Evolutionary conservation across 192 early-diverging fungal genomes (phyloP).

Genomic region (Ambispora gerdemannii): DNA sequence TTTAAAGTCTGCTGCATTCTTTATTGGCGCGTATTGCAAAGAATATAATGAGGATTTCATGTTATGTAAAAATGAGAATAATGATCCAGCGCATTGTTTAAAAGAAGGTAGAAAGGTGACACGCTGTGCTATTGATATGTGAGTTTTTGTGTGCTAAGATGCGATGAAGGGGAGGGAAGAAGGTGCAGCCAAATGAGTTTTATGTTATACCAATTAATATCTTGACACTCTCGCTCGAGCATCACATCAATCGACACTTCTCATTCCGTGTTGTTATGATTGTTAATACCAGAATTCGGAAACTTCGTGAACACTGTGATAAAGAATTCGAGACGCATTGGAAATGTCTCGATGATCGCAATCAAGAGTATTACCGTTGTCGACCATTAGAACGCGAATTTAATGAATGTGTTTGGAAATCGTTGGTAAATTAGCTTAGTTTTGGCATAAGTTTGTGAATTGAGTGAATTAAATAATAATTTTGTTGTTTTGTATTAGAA

Average conservation of each 20-base stretch:
- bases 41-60: slow-evolving; percentile 95
- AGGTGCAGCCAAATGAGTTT: no score
- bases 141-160: slow-evolving; percentile 34
- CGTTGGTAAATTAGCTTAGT: slow-evolving; percentile 58
- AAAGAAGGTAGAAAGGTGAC: slow-evolving; percentile 95
- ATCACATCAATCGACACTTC: background rate
- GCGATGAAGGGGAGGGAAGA: no score
- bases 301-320: slow-evolving; percentile 87
- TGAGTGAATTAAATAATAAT: background rate
- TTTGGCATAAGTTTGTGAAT: background rate
- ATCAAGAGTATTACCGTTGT: slow-evolving; percentile 83
- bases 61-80: slow-evolving; percentile 90
- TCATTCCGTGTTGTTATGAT: background rate
- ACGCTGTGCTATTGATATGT: slow-evolving; percentile 86
- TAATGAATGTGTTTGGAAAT: slow-evolving; percentile 86
- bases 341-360: slow-evolving; percentile 88
- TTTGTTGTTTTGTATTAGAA: slow-evolving; percentile 37
- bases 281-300: slow-evolving; percentile 58
- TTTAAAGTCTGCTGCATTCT: slow-evolving; percentile 89
- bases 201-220: no score
- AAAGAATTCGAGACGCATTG: slow-evolving; percentile 85
- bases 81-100: slow-evolving; percentile 87
- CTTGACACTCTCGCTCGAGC: no score
- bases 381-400: slow-evolving; percentile 73
- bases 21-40: slow-evolving; percentile 84